These are phyloP conservation scores for Phanerochaete carnosa DNA, from an alignment of 768 basidiomycete genomes.

Conservation along the genomic window DNA sequence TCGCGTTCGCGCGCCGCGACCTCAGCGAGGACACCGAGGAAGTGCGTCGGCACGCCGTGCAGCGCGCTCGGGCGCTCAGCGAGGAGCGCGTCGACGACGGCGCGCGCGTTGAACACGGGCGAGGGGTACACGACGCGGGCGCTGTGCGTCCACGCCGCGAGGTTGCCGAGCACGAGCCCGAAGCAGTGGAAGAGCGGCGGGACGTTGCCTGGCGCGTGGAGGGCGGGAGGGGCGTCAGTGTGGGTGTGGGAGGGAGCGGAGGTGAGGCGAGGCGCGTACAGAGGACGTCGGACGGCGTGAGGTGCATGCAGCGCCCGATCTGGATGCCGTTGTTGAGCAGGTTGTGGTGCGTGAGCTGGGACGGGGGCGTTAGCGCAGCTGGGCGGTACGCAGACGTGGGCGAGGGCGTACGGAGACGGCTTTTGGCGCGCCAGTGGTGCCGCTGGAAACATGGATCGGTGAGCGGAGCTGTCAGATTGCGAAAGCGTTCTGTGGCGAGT, in stretches of 20 bases:
- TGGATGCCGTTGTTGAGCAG: constrained; percentile 74
- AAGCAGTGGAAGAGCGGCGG: constrained; percentile 88
- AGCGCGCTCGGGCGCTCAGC: constrained; percentile 73
- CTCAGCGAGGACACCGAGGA: constrained; percentile 70
- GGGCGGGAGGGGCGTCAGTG: neutral
- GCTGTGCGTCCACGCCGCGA: constrained; percentile 74
- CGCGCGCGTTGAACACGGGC: constrained; percentile 54
- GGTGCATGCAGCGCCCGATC: constrained; percentile 68
- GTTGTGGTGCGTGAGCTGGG: constrained; percentile 72
- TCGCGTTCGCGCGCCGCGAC: constrained; percentile 48
- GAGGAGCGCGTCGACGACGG: constrained; percentile 68
- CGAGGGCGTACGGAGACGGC: constrained; percentile 67
- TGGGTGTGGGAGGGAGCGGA: neutral
- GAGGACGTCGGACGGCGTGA: constrained; percentile 62
- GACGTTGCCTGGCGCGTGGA: constrained; percentile 60
- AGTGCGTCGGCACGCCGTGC: constrained; percentile 86
- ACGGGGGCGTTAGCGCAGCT: neutral
- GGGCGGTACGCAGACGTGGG: neutral
- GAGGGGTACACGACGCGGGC: constrained; percentile 76
- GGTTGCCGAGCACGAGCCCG: constrained; percentile 80
- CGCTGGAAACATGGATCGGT: constrained; percentile 46
- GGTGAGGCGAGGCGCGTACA: too few species aligned
- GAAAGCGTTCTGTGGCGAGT: too few species aligned
- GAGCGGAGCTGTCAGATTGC: too few species aligned
- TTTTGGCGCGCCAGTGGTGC: constrained; percentile 79